These are phyloP conservation scores for Voacanga thouarsii DNA, from an alignment of 257 asterid genomes.

Conservation along the genomic window DNA sequence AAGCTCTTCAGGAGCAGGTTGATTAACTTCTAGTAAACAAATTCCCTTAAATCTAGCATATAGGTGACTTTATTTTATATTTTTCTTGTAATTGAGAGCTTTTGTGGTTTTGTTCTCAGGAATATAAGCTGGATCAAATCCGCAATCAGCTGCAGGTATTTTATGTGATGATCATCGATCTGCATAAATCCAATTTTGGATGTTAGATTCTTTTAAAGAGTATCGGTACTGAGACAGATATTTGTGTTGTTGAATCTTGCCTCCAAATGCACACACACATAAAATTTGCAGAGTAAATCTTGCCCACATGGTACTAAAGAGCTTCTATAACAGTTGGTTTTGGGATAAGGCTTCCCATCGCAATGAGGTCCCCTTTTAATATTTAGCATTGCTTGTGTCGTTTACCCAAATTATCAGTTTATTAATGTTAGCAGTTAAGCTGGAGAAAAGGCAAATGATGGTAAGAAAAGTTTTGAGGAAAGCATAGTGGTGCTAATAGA, in stretches of 20 bases:
- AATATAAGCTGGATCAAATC: slow-evolving; percentile 71
- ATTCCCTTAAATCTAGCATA: neutral
- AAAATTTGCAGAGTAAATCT: neutral
- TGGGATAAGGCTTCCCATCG: neutral
- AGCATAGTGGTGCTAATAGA: neutral
- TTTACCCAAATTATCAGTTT: neutral
- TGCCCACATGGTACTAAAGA: neutral
- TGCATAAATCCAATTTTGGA: neutral
- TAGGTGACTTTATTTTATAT: slow-evolving; percentile 8
- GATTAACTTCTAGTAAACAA: slow-evolving; percentile 10
- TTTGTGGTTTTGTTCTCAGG: slow-evolving; percentile 38
- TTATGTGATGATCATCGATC: neutral
- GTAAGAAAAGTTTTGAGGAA: neutral
- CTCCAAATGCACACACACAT: neutral
- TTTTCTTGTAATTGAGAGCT: slow-evolving; percentile 19
- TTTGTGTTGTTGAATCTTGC: neutral
- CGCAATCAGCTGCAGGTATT: slow-evolving; percentile 80
- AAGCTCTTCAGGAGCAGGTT: slow-evolving; percentile 89
- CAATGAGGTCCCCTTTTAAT: neutral
- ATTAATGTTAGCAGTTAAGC: neutral
- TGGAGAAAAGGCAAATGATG: neutral
- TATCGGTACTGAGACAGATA: neutral
- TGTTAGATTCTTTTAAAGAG: neutral
- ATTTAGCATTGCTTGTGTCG: neutral
- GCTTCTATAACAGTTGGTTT: neutral